Conservation (phyloP, 352 stramenopile species). For the Globisporangium cystogenes region DNA sequence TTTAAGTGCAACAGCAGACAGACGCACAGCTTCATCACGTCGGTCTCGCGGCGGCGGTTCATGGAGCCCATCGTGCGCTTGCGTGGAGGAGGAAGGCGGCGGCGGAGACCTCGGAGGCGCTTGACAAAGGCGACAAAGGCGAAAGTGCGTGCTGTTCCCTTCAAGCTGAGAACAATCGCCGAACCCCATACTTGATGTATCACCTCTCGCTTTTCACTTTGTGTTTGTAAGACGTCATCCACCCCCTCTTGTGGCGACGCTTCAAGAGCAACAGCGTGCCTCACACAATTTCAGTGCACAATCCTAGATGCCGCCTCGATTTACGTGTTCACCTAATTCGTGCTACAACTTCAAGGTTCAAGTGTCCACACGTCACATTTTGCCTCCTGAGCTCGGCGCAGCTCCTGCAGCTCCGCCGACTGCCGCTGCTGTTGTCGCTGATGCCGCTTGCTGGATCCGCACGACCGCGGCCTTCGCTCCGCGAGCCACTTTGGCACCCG, state of each 20-base stretch:
- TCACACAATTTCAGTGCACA: no score
- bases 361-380: background rate
- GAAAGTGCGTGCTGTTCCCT: background rate
- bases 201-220: slow-evolving; percentile 18
- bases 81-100: no score
- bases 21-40: slow-evolving; percentile 89
- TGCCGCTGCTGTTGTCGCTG: background rate
- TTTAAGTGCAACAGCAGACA: no score
- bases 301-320: no score
- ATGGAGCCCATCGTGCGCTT: slow-evolving; percentile 42
- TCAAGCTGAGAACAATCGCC: slow-evolving; percentile 1
- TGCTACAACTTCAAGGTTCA: background rate
- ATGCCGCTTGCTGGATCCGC: background rate
- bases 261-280: no score
- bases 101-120: no score
- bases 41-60: slow-evolving; percentile 83
- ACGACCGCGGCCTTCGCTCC: background rate
- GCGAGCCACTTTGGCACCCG: background rate
- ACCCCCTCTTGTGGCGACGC: background rate
- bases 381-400: background rate
- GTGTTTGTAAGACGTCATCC: slow-evolving; percentile 19
- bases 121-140: slow-evolving; percentile 10
- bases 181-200: slow-evolving; percentile 19
- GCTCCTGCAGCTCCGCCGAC: background rate
- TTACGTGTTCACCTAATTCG: no score